phyloP scores from a whole-genome alignment of 148 eudicot species.

The Rhododendron ovatum region DNA sequence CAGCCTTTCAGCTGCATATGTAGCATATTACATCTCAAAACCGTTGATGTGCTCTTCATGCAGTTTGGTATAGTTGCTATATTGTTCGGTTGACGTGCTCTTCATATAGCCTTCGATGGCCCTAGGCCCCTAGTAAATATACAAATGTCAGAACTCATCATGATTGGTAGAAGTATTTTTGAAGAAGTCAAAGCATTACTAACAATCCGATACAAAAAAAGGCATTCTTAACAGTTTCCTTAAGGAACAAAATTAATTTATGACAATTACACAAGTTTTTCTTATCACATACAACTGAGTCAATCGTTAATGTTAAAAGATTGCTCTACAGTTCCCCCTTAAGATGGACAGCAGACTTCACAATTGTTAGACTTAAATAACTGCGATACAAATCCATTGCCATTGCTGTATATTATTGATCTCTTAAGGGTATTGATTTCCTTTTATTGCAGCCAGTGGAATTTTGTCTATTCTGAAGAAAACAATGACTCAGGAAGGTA shows the following conservation, averaged over 20 bases:
- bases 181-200: no score
- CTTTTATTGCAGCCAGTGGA: slow-evolving; percentile 49
- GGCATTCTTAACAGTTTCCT: background rate
- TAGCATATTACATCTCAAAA: background rate
- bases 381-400: background rate
- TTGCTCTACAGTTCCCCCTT: background rate
- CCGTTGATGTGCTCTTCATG: background rate
- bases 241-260: background rate
- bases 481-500: slow-evolving; percentile 26
- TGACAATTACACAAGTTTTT: background rate
- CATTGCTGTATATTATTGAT: background rate
- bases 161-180: background rate
- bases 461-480: slow-evolving; percentile 65
- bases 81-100: background rate
- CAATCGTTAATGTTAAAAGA: background rate
- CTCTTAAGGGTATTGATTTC: background rate
- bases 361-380: background rate
- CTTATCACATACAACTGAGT: background rate
- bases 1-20: background rate
- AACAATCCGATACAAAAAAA: background rate
- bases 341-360: background rate
- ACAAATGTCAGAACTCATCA: background rate
- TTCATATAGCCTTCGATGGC: background rate
- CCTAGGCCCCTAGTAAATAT: background rate
- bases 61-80: background rate